Evolutionary conservation across 352 stramenopile species (phyloP).

Genomic region (Globisporangium yorkense): DNA sequence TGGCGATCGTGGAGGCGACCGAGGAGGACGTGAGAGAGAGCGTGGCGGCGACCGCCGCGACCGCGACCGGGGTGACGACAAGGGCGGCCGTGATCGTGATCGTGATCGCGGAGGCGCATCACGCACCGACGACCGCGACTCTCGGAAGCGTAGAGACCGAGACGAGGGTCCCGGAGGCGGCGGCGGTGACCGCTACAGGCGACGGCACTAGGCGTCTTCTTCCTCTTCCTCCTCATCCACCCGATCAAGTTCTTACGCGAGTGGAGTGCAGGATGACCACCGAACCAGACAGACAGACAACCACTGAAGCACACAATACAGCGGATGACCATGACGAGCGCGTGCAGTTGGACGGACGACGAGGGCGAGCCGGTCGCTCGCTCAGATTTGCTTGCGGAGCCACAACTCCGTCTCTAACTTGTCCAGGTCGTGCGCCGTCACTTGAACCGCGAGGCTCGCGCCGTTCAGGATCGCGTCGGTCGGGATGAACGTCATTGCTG

Average conservation of each 20-base stretch:
- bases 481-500: constrained; percentile 71
- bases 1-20: constrained; percentile 10
- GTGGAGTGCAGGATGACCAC: background rate
- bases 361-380: background rate
- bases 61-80: constrained; percentile 21
- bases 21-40: constrained; percentile 16
- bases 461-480: constrained; percentile 51
- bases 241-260: background rate
- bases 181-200: constrained; percentile 22
- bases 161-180: constrained; percentile 28
- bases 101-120: constrained; percentile 15
- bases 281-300: background rate
- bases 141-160: constrained; percentile 53
- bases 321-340: background rate
- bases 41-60: constrained; percentile 26
- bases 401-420: constrained; percentile 82
- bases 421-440: constrained; percentile 73
- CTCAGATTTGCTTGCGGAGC: constrained; percentile 70
- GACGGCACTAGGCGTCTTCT: constrained; percentile 31
- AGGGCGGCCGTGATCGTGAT: constrained; percentile 23
- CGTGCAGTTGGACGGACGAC: background rate
- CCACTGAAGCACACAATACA: background rate
- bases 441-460: constrained; percentile 45
- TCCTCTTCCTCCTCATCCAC: background rate
- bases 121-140: constrained; percentile 57